A percentile compares a stretch with the other conserved stretches of the same genome.
These are phyloP conservation scores for Trichoderma cornu-damae DNA, from an alignment of 2,329 filamentous ascomycete species.

Conservation along the genomic window DNA sequence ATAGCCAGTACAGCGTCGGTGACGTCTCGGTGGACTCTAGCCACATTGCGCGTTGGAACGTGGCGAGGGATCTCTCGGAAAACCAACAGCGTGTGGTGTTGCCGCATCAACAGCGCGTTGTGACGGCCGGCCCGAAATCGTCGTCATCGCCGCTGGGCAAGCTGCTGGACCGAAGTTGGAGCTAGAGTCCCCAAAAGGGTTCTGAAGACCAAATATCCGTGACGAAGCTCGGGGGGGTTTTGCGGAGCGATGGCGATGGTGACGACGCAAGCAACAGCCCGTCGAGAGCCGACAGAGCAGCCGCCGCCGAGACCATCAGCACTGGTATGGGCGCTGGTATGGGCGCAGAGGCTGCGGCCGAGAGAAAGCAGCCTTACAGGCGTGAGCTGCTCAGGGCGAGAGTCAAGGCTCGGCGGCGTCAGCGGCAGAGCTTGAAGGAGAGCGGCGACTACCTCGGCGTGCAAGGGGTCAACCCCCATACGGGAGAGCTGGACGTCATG, in stretches of 20 bases:
- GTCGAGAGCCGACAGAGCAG: neutral
- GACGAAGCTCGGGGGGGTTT: slow-evolving; percentile 10
- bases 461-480: slow-evolving; percentile 53
- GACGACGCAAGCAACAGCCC: neutral
- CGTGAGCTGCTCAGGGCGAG: slow-evolving; percentile 26
- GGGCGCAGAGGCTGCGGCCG: neutral
- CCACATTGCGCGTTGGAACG: slow-evolving; percentile 35
- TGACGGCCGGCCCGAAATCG: neutral
- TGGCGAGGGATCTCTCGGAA: slow-evolving; percentile 27
- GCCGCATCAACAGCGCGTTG: neutral
- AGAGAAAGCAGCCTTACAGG: neutral
- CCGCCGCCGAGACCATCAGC: too few relatives aligned
- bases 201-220: slow-evolving; percentile 3
- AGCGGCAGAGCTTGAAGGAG: slow-evolving; percentile 45
- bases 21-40: slow-evolving; percentile 29
- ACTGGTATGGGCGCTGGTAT: neutral
- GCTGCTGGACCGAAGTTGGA: slow-evolving; percentile 21
- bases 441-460: slow-evolving; percentile 56
- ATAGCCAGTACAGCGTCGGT: slow-evolving; percentile 21
- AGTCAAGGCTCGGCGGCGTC: slow-evolving; percentile 32
- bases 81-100: neutral
- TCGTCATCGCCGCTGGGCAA: neutral
- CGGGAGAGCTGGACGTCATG: slow-evolving; percentile 48
- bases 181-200: slow-evolving; percentile 20
- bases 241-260: neutral